These are phyloP conservation scores for Pseudomicrostroma phylloplanum DNA, from an alignment of 1,284 basidiomycete genomes.

Conservation along the genomic window DNA sequence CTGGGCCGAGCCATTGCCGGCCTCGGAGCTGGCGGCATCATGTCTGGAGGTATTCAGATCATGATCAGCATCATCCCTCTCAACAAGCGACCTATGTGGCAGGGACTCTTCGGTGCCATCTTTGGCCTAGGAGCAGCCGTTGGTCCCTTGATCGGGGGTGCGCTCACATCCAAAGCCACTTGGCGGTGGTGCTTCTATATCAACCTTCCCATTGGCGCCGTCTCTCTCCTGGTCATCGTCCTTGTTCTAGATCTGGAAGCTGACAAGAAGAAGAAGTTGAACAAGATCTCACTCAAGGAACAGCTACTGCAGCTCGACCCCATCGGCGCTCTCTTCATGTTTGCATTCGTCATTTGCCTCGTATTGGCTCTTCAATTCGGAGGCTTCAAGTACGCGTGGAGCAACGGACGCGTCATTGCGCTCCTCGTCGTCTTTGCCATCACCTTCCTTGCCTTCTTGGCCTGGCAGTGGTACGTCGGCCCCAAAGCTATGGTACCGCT, in stretches of 20 bases:
- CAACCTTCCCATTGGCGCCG: constrained; percentile 16
- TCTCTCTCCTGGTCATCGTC: constrained; percentile 15
- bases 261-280: constrained; percentile 12
- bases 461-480: constrained; percentile 15
- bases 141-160: constrained; percentile 47
- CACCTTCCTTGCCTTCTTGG: constrained; percentile 13
- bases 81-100: constrained; percentile 52
- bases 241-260: constrained; percentile 17
- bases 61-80: constrained; percentile 52
- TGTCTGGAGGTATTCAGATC: constrained; percentile 54
- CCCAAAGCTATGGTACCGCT: constrained; percentile 14
- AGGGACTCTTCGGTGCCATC: constrained; percentile 42
- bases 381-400: constrained; percentile 10
- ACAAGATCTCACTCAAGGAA: constrained; percentile 9
- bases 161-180: constrained; percentile 43
- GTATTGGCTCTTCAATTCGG: constrained; percentile 17
- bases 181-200: constrained; percentile 48
- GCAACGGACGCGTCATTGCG: constrained; percentile 11
- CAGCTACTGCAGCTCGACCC: constrained; percentile 14
- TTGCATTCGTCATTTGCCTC: constrained; percentile 33
- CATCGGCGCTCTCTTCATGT: constrained; percentile 50
- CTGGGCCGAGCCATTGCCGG: constrained; percentile 57
- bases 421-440: constrained; percentile 14
- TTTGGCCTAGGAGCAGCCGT: constrained; percentile 40
- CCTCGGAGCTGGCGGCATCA: constrained; percentile 56